Conservation (phyloP, 345 rosid genomes). For the Fremontodendron californicum region DNA sequence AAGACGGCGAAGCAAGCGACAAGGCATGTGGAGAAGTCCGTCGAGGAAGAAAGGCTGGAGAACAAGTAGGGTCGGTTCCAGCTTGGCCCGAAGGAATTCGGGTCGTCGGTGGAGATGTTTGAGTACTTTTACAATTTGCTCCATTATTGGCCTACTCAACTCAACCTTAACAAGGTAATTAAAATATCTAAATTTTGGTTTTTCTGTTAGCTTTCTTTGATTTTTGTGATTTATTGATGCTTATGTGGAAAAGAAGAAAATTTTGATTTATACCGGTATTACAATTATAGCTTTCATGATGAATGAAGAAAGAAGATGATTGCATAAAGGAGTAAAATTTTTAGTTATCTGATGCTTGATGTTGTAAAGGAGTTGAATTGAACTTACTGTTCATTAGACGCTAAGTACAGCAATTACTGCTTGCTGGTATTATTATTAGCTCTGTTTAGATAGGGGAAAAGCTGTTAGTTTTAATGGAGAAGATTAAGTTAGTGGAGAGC, state of each 20-base stretch:
- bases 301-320: not conserved
- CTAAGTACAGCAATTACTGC: not conserved
- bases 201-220: not conserved
- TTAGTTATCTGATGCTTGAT: not conserved
- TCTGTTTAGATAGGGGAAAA: too few species aligned
- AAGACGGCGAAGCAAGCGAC: constrained; percentile 15
- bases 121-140: constrained; percentile 62
- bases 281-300: not conserved
- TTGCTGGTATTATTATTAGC: too few species aligned
- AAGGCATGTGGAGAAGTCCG: constrained; percentile 29
- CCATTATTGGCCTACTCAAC: constrained; percentile 63
- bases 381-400: not conserved
- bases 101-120: constrained; percentile 66
- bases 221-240: not conserved
- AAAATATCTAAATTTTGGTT: not conserved
- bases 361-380: not conserved
- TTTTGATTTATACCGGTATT: not conserved
- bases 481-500: not conserved
- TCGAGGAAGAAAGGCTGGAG: constrained; percentile 30
- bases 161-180: constrained; percentile 61
- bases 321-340: not conserved
- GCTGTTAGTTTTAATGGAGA: not conserved
- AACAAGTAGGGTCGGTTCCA: constrained; percentile 28
- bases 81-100: constrained; percentile 78
- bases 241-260: not conserved